Base-by-base conservation (phyloP, 176 grass and related monocot species). In the Pontederia paniculata region DNA sequence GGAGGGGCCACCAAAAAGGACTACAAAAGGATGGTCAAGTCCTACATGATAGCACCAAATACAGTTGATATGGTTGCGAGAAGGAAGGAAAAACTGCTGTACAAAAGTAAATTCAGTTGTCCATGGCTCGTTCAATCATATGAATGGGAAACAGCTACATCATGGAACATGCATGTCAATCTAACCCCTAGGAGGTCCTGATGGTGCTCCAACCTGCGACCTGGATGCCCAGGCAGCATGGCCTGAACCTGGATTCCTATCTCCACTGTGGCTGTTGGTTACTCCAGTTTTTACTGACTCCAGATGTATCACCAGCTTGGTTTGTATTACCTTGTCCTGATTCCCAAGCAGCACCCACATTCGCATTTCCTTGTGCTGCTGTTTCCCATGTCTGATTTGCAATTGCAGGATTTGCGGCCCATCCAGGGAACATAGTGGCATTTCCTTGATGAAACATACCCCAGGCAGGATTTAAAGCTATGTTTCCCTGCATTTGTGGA, bases 401-500 rank as follows among this genome's bases (percentile, higher is more conserved):
- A 48, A 75, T 94, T 66, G 67, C 81, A 42, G 9, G 45, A 23
- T 53, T 64, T 67, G 77, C 31, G 67, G 54, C 83, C 87, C 83
- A 99, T 50, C 74, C 58, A 23, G 87, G 75, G 79, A 71, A 79
- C 13, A 83, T 44, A 64, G 82, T 84, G 71, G 65, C 57, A 75
- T 70, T 84, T 50, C 87, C 80, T 50, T 74, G 80, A 31, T 79
- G 50, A 62, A 88, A 12, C 5, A 58, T 60, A 18, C 77, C 66
- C 94, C 94, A 99, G 48, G 72, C 67, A 51, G 74, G 45, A 57
- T 73, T 55, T 21, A 63, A 56, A 66, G 84, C 62, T 12, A 67
- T 52, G 16, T 21, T 67, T 72, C 84, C 83, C 72, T 85, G 89
- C 65, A 89, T 72, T 45, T 79, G 84, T 58, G 69, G 69, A 44